Evolutionary conservation across 2,329 filamentous ascomycete species (phyloP), one percentile per base, ranked within the genome.

Genomic region (Epichloe bromicola): DNA sequence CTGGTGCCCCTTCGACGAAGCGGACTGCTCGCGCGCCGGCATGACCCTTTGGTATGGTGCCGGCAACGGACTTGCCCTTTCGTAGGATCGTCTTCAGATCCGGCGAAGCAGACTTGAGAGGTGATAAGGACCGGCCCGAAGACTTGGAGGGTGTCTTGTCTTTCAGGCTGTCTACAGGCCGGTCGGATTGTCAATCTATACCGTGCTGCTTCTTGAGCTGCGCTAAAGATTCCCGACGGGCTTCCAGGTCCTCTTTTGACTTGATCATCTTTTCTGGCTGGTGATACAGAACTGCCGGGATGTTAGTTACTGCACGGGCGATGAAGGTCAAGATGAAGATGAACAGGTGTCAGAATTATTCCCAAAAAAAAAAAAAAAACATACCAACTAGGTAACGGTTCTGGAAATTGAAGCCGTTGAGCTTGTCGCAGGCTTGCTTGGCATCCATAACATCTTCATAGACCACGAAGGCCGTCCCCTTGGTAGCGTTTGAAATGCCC

Each of bases 401-500:
- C 76, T 98, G 93, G 71, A 98, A 98, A 76, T 98, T 98, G 83
- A 95, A 98, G 68, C 93, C 93, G 77, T 98, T 98, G 70, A 98
- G 79, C 76, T 97, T 96, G 77, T 98, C 93, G 78, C 93, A 97
- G 66, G 93, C 93, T 73, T 89, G 85, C 76, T 98, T 98, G 60
- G 93, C 90, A 78, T 98, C 93, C 80, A 93, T 86, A 61, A 97
- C 91, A 79, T 98, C 93, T 73, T 97, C 93, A 78, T 96, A 98
- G 72, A 98, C 93, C 62, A 98, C 93, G 71, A 95, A 98, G 60
- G 91, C 93, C 50, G 93, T 98, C 68, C 93, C 93, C 73, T 97
- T 98, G 64, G 93, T 96, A 70, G 93, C 91, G 73, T 84, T 89
- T 61, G 91, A 88, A 67, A 97, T 97, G 63, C 93, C 93, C 74